phyloP scores from a whole-genome alignment of 192 early-diverging fungal genomes.

The Coemansia sp. region DNA sequence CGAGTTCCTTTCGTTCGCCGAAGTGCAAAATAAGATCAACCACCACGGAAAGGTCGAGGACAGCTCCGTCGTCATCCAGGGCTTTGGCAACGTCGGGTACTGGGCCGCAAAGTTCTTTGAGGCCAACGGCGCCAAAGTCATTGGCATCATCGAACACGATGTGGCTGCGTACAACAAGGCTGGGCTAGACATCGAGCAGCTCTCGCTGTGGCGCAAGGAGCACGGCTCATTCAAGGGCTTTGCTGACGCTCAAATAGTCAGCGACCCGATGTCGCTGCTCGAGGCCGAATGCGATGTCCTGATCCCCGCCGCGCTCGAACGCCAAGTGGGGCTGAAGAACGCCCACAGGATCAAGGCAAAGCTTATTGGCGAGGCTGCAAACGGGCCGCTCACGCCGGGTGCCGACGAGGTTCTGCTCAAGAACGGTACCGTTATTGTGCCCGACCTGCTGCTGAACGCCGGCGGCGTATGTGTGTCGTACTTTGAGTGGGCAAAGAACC shows the following conservation, averaged over 20 bases:
- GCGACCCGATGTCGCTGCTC: conserved; percentile 59
- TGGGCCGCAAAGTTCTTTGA: conserved; percentile 83
- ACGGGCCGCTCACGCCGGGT: conserved; percentile 76
- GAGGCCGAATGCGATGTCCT: conserved; percentile 82
- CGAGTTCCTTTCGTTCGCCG: conserved; percentile 78
- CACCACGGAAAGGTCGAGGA: conserved; percentile 64
- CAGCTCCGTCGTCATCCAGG: conserved; percentile 73
- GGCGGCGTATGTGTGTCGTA: conserved; percentile 86
- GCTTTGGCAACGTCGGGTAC: conserved; percentile 86
- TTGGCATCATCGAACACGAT: conserved; percentile 75
- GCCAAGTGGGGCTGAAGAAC: conserved; percentile 76
- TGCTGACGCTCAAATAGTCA: conserved; percentile 63
- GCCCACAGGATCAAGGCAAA: conserved; percentile 76
- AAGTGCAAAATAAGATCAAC: conserved; percentile 71
- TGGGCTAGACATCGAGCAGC: conserved; percentile 69
- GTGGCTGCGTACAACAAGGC: conserved; percentile 63
- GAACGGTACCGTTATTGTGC: conserved; percentile 67
- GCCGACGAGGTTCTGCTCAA: conserved; percentile 68
- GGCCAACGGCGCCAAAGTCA: conserved; percentile 75
- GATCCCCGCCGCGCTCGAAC: conserved; percentile 81
- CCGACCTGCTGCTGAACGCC: conserved; percentile 78
- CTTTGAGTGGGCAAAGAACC: conserved; percentile 84
- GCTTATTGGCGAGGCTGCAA: conserved; percentile 80
- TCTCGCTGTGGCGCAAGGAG: conserved; percentile 64
- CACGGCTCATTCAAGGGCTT: conserved; percentile 72